Conservation (phyloP, 768 basidiomycete genomes). For the Piloderma croceum region DNA sequence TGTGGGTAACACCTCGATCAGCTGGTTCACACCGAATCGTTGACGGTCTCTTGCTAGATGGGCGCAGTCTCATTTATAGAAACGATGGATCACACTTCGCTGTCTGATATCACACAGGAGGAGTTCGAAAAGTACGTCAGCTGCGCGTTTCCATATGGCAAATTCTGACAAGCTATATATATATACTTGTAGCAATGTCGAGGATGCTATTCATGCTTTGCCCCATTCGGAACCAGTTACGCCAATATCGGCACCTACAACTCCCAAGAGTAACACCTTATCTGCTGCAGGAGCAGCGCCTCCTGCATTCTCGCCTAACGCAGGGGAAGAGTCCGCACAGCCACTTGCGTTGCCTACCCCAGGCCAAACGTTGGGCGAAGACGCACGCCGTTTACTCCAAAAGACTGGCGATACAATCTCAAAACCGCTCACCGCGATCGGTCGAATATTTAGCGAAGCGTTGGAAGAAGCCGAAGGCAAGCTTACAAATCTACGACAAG, state of each 20-base stretch:
- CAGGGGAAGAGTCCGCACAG: constrained; percentile 87
- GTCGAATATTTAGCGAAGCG: constrained; percentile 82
- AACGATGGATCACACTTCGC: constrained; percentile 91
- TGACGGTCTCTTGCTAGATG: constrained; percentile 56
- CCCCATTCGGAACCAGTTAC: constrained; percentile 26
- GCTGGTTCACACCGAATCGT: not conserved
- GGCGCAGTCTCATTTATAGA: constrained; percentile 97
- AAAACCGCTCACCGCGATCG: constrained; percentile 84
- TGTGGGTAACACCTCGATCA: constrained; percentile 38
- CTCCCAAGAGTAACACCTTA: constrained; percentile 23
- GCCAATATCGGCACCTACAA: constrained; percentile 27
- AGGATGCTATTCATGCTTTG: constrained; percentile 49
- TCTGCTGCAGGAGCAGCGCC: constrained; percentile 27
- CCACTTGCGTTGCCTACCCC: constrained; percentile 60
- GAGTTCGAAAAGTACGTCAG: constrained; percentile 75
- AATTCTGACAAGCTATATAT: not conserved
- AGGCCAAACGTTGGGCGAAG: constrained; percentile 45
- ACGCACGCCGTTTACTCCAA: constrained; percentile 79
- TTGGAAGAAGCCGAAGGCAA: constrained; percentile 67
- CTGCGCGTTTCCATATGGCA: not conserved
- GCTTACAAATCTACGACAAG: constrained; percentile 52
- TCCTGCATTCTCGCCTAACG: constrained; percentile 45
- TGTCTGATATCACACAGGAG: constrained; percentile 90
- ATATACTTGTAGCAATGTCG: constrained; percentile 51
- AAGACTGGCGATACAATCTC: constrained; percentile 88